Conservation (phyloP, 2,329 filamentous ascomycete species). For the Sclerotinia spermophila region DNA sequence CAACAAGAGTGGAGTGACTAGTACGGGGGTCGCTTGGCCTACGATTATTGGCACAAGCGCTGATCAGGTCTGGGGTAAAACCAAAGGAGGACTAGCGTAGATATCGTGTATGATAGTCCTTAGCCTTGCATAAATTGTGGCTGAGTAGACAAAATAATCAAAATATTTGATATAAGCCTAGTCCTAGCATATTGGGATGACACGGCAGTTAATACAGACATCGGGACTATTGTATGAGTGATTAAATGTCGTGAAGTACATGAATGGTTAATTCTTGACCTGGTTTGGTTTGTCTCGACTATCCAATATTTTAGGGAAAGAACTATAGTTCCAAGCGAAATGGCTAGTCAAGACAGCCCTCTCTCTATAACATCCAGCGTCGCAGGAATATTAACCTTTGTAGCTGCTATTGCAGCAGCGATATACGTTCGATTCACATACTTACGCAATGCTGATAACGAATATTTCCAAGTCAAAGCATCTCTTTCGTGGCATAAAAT, state of each 20-base stretch:
- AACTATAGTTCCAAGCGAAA: background rate
- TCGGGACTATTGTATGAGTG: background rate
- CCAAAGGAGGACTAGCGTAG: background rate
- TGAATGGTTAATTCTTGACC: background rate
- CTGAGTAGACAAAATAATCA: background rate
- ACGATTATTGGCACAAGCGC: background rate
- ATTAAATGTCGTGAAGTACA: background rate
- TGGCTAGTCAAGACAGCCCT: constrained; percentile 40
- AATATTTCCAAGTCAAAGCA: constrained; percentile 48
- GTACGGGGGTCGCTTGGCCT: background rate
- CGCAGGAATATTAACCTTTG: constrained; percentile 47
- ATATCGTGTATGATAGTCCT: background rate
- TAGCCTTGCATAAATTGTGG: constrained; percentile 11
- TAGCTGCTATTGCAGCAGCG: constrained; percentile 45
- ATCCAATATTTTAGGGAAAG: background rate
- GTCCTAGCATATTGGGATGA: background rate
- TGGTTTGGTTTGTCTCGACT: background rate
- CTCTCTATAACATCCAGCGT: constrained; percentile 45
- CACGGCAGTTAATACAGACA: too few species aligned
- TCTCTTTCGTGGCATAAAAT: constrained; percentile 49
- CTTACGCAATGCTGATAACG: constrained; percentile 45
- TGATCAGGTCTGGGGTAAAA: constrained; percentile 13
- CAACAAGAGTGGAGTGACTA: background rate
- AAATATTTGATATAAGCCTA: background rate
- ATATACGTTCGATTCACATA: constrained; percentile 45